Evolutionary conservation across 768 basidiomycete species (phyloP).

Genomic region (Amanita muscaria): DNA sequence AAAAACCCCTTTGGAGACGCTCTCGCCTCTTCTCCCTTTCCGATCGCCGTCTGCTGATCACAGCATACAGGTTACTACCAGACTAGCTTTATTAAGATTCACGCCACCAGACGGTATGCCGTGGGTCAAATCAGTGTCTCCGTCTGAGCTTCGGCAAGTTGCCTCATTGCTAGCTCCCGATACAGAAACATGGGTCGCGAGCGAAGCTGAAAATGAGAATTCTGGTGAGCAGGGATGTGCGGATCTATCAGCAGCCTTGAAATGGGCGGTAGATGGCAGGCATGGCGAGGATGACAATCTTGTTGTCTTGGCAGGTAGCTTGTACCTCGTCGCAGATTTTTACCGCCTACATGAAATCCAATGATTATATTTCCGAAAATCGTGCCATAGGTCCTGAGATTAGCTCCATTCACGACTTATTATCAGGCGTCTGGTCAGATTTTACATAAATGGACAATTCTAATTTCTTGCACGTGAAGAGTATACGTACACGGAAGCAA

Average conservation of each 20-base stretch:
- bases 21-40: conserved; percentile 53
- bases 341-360: too few species aligned
- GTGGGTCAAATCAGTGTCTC: conserved; percentile 69
- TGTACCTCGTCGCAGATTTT: conserved; percentile 92
- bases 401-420: too few species aligned
- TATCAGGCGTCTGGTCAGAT: too few species aligned
- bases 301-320: conserved; percentile 80
- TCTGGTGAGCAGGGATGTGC: conserved; percentile 6
- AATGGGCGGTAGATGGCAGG: conserved; percentile 34
- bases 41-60: conserved; percentile 18
- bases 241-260: conserved; percentile 25
- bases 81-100: conserved; percentile 54
- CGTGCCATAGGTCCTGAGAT: too few species aligned
- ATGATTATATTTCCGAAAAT: too few species aligned
- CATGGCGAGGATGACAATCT: conserved; percentile 20
- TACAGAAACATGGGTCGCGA: conserved; percentile 38
- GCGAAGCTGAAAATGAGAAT: conserved; percentile 18
- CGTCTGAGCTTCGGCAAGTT: conserved; percentile 37
- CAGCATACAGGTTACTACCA: conserved; percentile 25
- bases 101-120: conserved; percentile 87
- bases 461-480: too few species aligned
- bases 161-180: conserved; percentile 35
- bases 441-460: too few species aligned
- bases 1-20: conserved; percentile 66
- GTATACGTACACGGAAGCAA: too few species aligned